Evolutionary conservation across 805 yeast genomes (phyloP), one percentile per base, ranked within the genome.

Genomic region (Cyberlindnera americana): DNA sequence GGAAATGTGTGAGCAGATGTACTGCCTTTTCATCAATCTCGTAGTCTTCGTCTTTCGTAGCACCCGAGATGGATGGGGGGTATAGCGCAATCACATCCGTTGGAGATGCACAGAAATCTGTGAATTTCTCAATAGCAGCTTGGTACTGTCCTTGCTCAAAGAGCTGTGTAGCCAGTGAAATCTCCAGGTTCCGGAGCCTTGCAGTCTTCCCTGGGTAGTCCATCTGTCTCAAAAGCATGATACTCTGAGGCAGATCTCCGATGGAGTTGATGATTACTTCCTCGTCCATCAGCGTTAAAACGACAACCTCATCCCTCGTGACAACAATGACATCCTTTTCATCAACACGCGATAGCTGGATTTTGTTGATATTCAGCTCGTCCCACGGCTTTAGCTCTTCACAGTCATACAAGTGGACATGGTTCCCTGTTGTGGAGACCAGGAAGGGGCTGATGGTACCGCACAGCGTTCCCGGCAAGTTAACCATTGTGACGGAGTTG

Each of bases 81-180:
- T 72, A 69, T 19, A 74, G 56, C 3, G 57, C 46, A 2, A 81
- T 61, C 0, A 81, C 75, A 4, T 62, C 52, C 26, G 72, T 67
- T 0, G 88, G 88, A 1, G 82, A 73, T 0, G 87, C 84, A 53
- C 79, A 61, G 38, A 66, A 77, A 19, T 72, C 72, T 5, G 70
- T 69, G 38, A 81, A 78, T 14, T 69, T 52, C 6, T 49, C 46
- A 18, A 76, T 60, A 1, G 81, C 68, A 9, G 56, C 43, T 5
- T 57, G 57, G 32, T 61, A 65, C 4, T 62, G 47, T 5, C 54
- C 53, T 4, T 50, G 43, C 2, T 53, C 27, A 35, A 66, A 63
- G 18, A 72, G 36, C 4, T 58, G 46, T 5, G 57, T 47, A 0
- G 71, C 81, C 18, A 61, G 58, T 19, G 58, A 45, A 19, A 75